phyloP scores from a whole-genome alignment of 306 rosid genomes.

The Malus sylvestris region DNA sequence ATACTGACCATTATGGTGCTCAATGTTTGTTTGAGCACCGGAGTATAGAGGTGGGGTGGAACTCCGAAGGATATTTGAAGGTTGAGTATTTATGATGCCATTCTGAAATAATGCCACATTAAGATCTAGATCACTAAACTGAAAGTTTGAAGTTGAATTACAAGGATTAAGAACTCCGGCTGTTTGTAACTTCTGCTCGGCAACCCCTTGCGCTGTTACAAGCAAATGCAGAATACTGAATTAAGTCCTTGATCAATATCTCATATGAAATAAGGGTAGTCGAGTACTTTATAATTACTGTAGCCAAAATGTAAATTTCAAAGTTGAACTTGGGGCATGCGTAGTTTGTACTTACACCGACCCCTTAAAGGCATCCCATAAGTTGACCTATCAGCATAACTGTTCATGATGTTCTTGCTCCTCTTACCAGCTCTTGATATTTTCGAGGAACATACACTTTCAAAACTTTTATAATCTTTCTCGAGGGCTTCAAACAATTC shows the following conservation, averaged over 20 bases:
- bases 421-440: slow-evolving; percentile 1
- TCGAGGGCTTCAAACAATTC: slow-evolving; percentile 14
- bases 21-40: too few relatives aligned
- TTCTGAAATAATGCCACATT: background rate
- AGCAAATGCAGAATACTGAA: background rate
- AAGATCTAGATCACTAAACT: background rate
- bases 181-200: background rate
- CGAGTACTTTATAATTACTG: background rate
- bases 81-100: background rate
- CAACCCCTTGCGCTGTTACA: background rate
- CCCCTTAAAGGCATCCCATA: background rate
- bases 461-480: slow-evolving; percentile 8
- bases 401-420: background rate
- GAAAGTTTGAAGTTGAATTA: background rate
- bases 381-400: background rate
- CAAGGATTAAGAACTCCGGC: background rate
- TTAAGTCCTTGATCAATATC: background rate
- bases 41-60: too few relatives aligned
- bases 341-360: background rate
- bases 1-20: too few relatives aligned
- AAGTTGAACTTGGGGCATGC: background rate
- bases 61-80: too few relatives aligned
- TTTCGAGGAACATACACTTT: background rate
- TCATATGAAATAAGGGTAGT: background rate
- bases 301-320: background rate